Base-by-base conservation (phyloP, 2,329 filamentous ascomycete genomes). In the Diaporthe australafricana region DNA sequence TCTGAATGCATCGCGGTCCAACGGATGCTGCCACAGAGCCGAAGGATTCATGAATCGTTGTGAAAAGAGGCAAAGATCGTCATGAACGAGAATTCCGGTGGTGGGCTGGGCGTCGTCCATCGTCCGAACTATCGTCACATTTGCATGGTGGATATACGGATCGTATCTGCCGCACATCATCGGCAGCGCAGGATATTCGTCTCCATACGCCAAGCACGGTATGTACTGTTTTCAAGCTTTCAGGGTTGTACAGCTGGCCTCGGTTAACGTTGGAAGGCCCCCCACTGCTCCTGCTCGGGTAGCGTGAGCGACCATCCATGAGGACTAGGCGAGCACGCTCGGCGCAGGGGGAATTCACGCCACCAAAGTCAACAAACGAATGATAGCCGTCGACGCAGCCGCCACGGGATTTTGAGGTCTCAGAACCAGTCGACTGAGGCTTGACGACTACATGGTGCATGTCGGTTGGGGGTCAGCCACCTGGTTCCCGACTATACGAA, bases 41-140 rank as follows among this genome's bases (percentile, higher is more conserved):
- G 30, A 50, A 63, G 42, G 60, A 38, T 65, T 38, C 60, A 50
- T 50, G 60, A 65, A 65, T 20, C 60, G 22, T 65, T 8, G 8
- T 65, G 60, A 8, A 65, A 63, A 65, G 2, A 50, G 60, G 42
- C 25, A 65, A 65, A n/a, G 60, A 65, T 65, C 60, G 30, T 50
- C 60, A 50, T 50, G 3, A 2, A 5, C 5, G 8, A 12, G 1
- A 27, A 7, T 6, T 25, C 60, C 25, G 25, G 30, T 50, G 60
- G 45, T 20, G 0, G 7, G 2, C 8, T 38, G 20, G 40, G 60
- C 30, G 22, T 22, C n/a, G 45, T 22, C 30, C 50, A 20, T 45
- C 60, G 30, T 50, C 45, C n/a, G 16, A 50, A 65, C n/a, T 27
- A 50, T 65, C 60, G 42, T 65, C 30, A n/a, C 45, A 50, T 65